A percentile compares a stretch with the other conserved stretches of the same genome.
Conservation (phyloP, 2,329 filamentous ascomycete genomes). For the Aspergillus niger region DNA sequence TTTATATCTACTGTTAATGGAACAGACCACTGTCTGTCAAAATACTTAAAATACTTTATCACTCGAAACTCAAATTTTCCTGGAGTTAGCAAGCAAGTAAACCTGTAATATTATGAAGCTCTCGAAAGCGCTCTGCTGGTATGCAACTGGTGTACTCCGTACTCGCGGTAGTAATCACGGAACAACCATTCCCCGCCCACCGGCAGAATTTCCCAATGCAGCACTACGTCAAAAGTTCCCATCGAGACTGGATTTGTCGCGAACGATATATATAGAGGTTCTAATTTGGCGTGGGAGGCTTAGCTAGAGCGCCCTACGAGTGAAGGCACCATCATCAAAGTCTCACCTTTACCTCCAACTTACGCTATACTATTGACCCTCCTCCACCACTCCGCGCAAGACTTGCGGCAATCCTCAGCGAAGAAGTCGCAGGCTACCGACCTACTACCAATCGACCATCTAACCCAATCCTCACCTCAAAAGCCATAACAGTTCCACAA, state of each 20-base stretch:
- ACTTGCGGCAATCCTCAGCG: too few relatives aligned
- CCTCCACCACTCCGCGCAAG: too few relatives aligned
- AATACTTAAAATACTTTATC: neutral
- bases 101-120: neutral
- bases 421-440: too few relatives aligned
- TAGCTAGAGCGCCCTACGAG: neutral
- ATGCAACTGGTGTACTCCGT: too few relatives aligned
- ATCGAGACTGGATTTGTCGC: neutral
- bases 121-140: too few relatives aligned
- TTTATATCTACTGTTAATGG: constrained; percentile 26
- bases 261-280: neutral
- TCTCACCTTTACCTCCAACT: too few relatives aligned
- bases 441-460: too few relatives aligned
- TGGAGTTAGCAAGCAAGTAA: neutral
- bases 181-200: constrained; percentile 30
- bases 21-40: constrained; percentile 6
- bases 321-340: neutral
- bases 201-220: constrained; percentile 36
- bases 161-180: constrained; percentile 14
- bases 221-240: constrained; percentile 8
- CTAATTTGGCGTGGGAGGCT: neutral
- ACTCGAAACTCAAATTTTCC: neutral
- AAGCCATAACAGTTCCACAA: neutral
- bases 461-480: constrained; percentile 6
- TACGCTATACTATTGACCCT: too few relatives aligned